Base-by-base conservation (phyloP, 2,329 filamentous ascomycete species). In the Beauveria sp. region DNA sequence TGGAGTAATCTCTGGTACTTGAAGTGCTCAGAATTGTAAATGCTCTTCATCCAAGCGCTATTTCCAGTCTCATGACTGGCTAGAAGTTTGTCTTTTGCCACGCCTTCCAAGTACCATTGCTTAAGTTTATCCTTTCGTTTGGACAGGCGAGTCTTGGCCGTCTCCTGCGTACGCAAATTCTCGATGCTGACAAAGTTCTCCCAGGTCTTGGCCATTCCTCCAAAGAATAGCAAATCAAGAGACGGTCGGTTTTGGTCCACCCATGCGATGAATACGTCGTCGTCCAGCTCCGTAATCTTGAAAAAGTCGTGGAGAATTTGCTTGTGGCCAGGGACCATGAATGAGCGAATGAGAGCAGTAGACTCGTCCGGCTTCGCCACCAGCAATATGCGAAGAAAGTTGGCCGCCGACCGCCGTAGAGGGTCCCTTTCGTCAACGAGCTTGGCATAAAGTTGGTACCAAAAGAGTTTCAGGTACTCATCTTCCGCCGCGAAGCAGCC, bases 291-390 rank as follows among this genome's bases (percentile, higher is more conserved):
- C 9, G 90, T 90, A 14, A 97, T 78, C 66, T 89, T 90, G 68
- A 91, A 86, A 68, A 97, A 96, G 0, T 90, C 91, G 12, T 83
- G 82, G 5, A 84, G 86, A 5, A 97, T 75, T 57, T 88, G 81
- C 59, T 84, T 81, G 65, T 94, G 89, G 37, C 94, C 86, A 1
- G 84, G 79, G 0, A 82, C 81, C 68, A 88, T 86, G 40, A 86
- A 86, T 63, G 91, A 85, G 22, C 84, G 86, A 51, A 97, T 83
- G 55, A 97, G 82, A 0, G 81, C 79, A 0, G 86, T 82, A 22
- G 90, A 90, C 70, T 96, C 92, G 5, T 89, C 83, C 0, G 93
- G 92, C 72, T 96, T 97, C 69, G 97, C 93, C 1, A 97, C 91
- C 61, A 97, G 81, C 66, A 97, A 85, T 51, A 96, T 90, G n/a